phyloP scores from a whole-genome alignment of 495 filamentous ascomycete species.

The Podospora tetraspora region DNA sequence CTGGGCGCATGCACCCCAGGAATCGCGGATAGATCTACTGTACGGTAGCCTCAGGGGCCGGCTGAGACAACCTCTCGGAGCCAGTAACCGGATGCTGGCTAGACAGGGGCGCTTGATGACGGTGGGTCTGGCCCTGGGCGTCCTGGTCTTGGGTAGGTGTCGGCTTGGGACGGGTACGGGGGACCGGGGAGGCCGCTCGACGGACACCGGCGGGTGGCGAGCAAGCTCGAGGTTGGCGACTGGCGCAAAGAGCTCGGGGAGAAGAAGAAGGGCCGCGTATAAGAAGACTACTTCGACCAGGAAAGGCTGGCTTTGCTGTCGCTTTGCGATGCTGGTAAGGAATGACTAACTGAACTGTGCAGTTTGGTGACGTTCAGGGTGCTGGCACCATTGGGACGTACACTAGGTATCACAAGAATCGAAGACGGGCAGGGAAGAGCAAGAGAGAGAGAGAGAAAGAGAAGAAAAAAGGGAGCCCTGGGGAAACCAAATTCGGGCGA shows the following conservation, averaged over 20 bases:
- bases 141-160: not conserved
- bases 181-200: not conserved
- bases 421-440: constrained; percentile 1
- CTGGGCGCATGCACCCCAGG: constrained; percentile 7
- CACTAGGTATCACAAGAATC: not conserved
- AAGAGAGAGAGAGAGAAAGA: not conserved
- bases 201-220: not conserved
- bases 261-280: not conserved
- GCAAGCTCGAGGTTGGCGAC: not conserved
- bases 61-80: constrained; percentile 18
- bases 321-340: not conserved
- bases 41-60: constrained; percentile 22
- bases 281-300: not conserved
- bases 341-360: not conserved
- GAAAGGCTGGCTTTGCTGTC: not conserved
- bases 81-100: constrained; percentile 22
- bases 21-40: constrained; percentile 23
- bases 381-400: not conserved
- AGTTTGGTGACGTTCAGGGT: not conserved
- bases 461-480: not conserved
- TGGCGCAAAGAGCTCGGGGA: not conserved
- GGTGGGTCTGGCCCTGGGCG: constrained; percentile 17
- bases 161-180: constrained; percentile 10
- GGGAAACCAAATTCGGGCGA: not conserved
- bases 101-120: constrained; percentile 16